Evolutionary conservation across 306 rosid genomes (phyloP).

Genomic region (Vigna nakashimae): DNA sequence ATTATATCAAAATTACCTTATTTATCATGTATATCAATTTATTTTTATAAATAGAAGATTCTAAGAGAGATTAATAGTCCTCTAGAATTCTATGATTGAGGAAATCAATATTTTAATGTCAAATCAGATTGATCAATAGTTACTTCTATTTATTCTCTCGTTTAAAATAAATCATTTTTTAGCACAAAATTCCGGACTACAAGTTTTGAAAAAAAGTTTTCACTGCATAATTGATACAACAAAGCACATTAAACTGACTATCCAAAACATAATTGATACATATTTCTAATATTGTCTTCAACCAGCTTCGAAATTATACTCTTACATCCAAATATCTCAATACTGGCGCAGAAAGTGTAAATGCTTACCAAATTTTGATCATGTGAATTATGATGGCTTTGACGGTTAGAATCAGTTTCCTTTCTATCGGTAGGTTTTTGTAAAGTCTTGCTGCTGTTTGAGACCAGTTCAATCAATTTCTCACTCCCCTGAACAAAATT

Average conservation of each 20-base stretch:
- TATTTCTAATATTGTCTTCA: constrained; percentile 15
- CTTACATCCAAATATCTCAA: constrained; percentile 22
- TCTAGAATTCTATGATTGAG: too few relatives aligned
- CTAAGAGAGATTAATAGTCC: too few relatives aligned
- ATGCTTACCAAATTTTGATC: constrained; percentile 62
- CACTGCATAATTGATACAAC: too few relatives aligned
- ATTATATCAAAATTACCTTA: too few relatives aligned
- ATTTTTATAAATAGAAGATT: too few relatives aligned
- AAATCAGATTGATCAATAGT: too few relatives aligned
- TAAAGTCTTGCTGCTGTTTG: constrained; percentile 52
- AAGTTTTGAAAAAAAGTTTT: too few relatives aligned
- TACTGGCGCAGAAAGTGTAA: constrained; percentile 27
- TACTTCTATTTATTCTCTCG: too few relatives aligned
- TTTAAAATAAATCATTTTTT: too few relatives aligned
- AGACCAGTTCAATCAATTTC: constrained; percentile 78
- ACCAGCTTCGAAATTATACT: background rate
- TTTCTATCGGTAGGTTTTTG: constrained; percentile 29
- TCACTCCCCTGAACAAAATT: constrained; percentile 77
- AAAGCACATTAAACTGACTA: background rate
- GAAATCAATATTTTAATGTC: too few relatives aligned
- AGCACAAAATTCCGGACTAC: too few relatives aligned
- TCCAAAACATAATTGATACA: constrained; percentile 14
- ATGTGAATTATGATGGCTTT: constrained; percentile 38
- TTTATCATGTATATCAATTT: too few relatives aligned
- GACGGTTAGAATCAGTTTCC: constrained; percentile 41